Evolutionary conservation across 2,329 filamentous ascomycete species (phyloP), one percentile per base, ranked within the genome.

Genomic region (Thielaviopsis euricoi): DNA sequence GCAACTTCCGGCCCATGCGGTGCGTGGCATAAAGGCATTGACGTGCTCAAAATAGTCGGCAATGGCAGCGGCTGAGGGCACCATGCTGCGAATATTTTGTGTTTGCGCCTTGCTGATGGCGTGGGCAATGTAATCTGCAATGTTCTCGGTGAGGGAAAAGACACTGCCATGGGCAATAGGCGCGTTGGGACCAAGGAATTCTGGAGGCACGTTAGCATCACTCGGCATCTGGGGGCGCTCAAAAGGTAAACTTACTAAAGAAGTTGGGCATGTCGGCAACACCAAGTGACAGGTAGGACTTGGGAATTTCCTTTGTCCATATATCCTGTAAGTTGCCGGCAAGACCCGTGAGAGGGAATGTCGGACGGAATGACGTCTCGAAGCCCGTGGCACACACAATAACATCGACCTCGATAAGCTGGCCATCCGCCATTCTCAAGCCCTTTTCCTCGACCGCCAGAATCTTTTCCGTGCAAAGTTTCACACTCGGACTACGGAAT

Each of bases 321-420:
- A 64, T 67, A 43, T 78, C 73, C 61, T 76, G 75, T 33, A 81
- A 68, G 61, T 79, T 75, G 19, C 75, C 76, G n/a, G 70, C 63
- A 22, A 72, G 69, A 10, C 75, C 76, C 6, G 75, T 65, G 19
- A 80, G 66, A 0, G 76, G 76, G 60, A 78, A 80, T 0, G 73
- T 70, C 2, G 77, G 76, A 7, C 70, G 65, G 64, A 79, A 80
- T 1, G 74, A 76, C 5, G 73, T 74, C 62, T 80, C 73, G 63
- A 79, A 81, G 1, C 78, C 77, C 0, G 77, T 80, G n/a, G 78
- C 78, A 60, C 77, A 79, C 53, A 82, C 70, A 22, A 83, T 74
- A 13, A 72, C 71, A 63, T 83, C 80, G 15, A 79, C 72, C 37
- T 75, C 69, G 55, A 77, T 65, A n/a, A 75, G 66, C 40, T 72